Evolutionary conservation across 169 alveolate genomes (phyloP), one percentile per base, ranked within the genome.

Genomic region (Neospora caninum): DNA sequence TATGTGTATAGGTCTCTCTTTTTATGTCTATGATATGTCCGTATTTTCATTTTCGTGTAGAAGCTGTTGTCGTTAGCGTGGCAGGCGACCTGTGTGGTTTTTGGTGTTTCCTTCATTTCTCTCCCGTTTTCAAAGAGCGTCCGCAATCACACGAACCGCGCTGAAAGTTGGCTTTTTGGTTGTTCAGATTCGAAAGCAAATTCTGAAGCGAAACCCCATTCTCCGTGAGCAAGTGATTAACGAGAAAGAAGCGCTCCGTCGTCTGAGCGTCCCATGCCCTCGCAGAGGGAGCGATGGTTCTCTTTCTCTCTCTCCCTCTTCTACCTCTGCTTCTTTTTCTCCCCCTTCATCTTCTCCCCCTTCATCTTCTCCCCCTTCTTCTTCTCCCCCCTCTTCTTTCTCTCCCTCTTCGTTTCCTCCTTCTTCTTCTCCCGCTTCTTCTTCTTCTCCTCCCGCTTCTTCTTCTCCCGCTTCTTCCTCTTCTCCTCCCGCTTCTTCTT

Each of bases 201-300:
- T 78, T 38, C 1, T 78, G 1, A 78, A 78, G 86, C 7, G 86
- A 78, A 78, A 78, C 27, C 86, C 86, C 45, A 25, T 36, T n/a
- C 86, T 78, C 27, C 86, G 86, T 10, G 43, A 78, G 86, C 86
- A 78, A n/a, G 86, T 78, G 22, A n/a, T 78, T 2, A 16, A 78
- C 45, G 86, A 78, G 27, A 78, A 78, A n/a, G 86, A 78, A n/a
- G 42, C 42, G 9, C 27, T 78, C 4, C 86, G 86, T 2, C 86
- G 86, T 29, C 86, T 78, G 20, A 78, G 86, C 86, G 45, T 38
- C 1, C 86, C 86, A 29, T 29, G 22, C 86, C n/a, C 27, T 20
- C 86, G 22, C 20, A 20, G 39, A 13, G 49, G 10, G 22, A 10
- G 39, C n/a, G 39, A 20, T 4, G 27, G 39, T 78, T 7, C 45